Base-by-base conservation (phyloP, 2,329 filamentous ascomycete species). In the Pseudogymnoascus sp. region DNA sequence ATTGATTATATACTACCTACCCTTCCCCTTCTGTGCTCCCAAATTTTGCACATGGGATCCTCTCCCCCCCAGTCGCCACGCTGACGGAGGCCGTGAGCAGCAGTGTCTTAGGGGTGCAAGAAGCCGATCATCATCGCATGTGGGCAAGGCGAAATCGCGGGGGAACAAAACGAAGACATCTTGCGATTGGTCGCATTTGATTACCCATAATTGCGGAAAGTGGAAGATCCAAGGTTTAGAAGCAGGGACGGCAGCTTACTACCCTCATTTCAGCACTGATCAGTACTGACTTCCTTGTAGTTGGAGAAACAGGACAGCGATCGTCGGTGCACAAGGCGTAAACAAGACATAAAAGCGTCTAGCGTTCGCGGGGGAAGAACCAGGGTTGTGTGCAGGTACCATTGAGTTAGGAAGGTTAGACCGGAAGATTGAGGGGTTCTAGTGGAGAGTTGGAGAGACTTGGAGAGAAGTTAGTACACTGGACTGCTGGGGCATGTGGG, bases 271-370 rank as follows among this genome's bases (percentile, higher is more conserved):
- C 18, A 18, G 18, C 18, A 18, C 18, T 18, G 18, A 18, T 18
- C 18, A 18, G 18, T 18, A 18, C 18, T 18, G 18, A 18, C 18
- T 18, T 18, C 18, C 18, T 33, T 7, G 29, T 18, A 18, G 48
- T 55, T 55, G 48, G n/a, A 18, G 48, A 55, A 55, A 31, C 9
- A 55, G 8, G 29, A 55, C 48, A 55, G 27, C 48, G 29, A 55
- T 55, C 48, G 29, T 10, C 27, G 29, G n/a, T n/a, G 9, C 9
- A 13, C n/a, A 55, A 31, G 48, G 48, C 10, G 48, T 18, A 55
- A 55, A 33, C 48, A 55, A 55, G 48, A 55, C 48, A 55, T 55
- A 55, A 33, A 52, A 55, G 48, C 48, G 48, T 7, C 33, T 55
- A 55, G 48, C 48, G 48, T 55, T 55, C 21, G 48, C 48, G 48